Conservation (phyloP, 176 grass and related monocot species). For the Avena insularis region DNA sequence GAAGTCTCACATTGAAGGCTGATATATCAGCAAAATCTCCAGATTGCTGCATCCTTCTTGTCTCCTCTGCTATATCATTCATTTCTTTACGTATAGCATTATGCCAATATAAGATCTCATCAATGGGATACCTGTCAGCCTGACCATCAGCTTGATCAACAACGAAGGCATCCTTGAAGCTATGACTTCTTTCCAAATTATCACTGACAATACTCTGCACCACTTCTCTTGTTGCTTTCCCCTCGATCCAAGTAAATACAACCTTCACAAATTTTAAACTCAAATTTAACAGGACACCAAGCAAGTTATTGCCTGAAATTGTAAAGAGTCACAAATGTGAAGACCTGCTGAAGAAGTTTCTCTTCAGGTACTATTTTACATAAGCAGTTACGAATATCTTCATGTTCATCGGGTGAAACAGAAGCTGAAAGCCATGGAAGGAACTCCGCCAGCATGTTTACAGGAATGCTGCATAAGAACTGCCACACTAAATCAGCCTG, state of each 20-base stretch:
- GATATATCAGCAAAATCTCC: conserved; percentile 93
- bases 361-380: conserved; percentile 92
- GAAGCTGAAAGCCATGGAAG: conserved; percentile 90
- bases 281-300: conserved; percentile 36
- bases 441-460: conserved; percentile 85
- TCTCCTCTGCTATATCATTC: conserved; percentile 80
- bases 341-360: conserved; percentile 96
- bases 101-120: conserved; percentile 98
- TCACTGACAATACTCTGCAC: conserved; percentile 7
- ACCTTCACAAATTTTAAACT: conserved; percentile 68
- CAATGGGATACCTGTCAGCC: conserved; percentile 69
- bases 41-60: conserved; percentile 80
- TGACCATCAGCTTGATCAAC: conserved; percentile 44
- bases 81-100: conserved; percentile 90
- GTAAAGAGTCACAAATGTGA: conserved; percentile 28
- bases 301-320: conserved; percentile 34
- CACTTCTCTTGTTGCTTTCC: conserved; percentile 55
- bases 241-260: conserved; percentile 86
- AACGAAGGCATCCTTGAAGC: conserved; percentile 26
- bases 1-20: conserved; percentile 80
- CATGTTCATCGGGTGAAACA: conserved; percentile 77
- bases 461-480: conserved; percentile 89
- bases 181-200: conserved; percentile 42
- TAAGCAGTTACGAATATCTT: conserved; percentile 77
- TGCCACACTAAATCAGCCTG: conserved; percentile 98